These are phyloP conservation scores for Pseudotulostoma volvatum DNA, from an alignment of 495 filamentous ascomycete species.

Conservation along the genomic window DNA sequence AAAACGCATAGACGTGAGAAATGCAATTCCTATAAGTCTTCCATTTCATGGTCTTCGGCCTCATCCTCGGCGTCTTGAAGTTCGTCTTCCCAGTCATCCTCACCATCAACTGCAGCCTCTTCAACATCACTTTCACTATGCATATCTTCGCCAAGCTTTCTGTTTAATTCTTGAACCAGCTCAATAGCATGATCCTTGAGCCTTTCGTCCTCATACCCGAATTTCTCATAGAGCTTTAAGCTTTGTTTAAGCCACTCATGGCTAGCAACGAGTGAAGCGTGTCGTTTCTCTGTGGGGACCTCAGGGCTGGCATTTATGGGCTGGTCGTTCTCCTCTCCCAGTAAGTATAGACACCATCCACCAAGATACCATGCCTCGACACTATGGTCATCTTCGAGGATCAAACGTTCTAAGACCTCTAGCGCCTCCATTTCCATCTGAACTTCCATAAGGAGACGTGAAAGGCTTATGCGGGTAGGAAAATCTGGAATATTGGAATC, in stretches of 20 bases:
- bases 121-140: slow-evolving; percentile 33
- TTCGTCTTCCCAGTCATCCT: slow-evolving; percentile 27
- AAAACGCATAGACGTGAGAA: too few relatives aligned
- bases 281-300: slow-evolving; percentile 17
- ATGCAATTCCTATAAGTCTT: slow-evolving; percentile 21
- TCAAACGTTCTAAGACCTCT: slow-evolving; percentile 66
- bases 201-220: slow-evolving; percentile 38
- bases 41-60: slow-evolving; percentile 34
- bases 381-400: slow-evolving; percentile 77
- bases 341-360: slow-evolving; percentile 72
- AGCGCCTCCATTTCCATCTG: slow-evolving; percentile 70
- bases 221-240: slow-evolving; percentile 27
- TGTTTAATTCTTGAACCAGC: slow-evolving; percentile 38
- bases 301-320: slow-evolving; percentile 9
- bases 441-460: slow-evolving; percentile 78
- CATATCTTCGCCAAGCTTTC: slow-evolving; percentile 38
- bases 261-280: slow-evolving; percentile 28
- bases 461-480: slow-evolving; percentile 63
- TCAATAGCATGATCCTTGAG: slow-evolving; percentile 37
- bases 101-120: slow-evolving; percentile 14
- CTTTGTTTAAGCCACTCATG: slow-evolving; percentile 37
- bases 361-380: slow-evolving; percentile 96
- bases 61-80: slow-evolving; percentile 28
- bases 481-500: slow-evolving; percentile 57
- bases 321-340: slow-evolving; percentile 37